Base-by-base conservation (phyloP, 148 eudicot species). In the Limonium bicolor region DNA sequence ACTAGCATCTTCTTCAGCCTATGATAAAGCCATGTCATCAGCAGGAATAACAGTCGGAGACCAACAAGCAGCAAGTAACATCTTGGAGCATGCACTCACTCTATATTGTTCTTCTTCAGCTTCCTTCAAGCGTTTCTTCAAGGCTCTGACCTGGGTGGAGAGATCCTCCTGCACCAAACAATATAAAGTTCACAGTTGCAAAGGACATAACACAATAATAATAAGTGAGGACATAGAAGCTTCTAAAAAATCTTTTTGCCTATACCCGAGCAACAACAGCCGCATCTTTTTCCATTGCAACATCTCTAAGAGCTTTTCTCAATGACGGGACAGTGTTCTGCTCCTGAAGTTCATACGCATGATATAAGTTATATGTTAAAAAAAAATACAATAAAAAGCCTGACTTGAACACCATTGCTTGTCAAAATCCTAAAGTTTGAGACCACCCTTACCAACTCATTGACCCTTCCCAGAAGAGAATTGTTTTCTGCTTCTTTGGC, bases 1-100 rank as follows among this genome's bases (percentile, higher is more conserved):
- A 50, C 93, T 93, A 30, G 99, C 88, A 65, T 90, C 99, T 67
- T 85, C 95, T 65, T 90, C 95, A 37, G 99, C 99, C 99, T 90
- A 72, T 60, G 23, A 30, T 64, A 55, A 23, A 50, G 27, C 10
- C 33, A 55, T 56, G 17, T 36, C 47, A 37, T 58, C 22, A 59
- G 62, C 43, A 44, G 31, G 17, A 59, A n/a, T n/a, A n/a, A n/a
- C n/a, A 19, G 48, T 21, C n/a, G 5, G 19, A 16, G 14, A 4
- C 5, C 14, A 10, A 22, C 7, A 1, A 8, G 25, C 10, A 20
- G 26, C 12, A 12, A 43, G 15, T 3, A 15, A 22, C 16, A 25
- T 14, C 5, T 2, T 10, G 36, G 3, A 43, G 13, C 12, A 24
- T 42, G 4, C 19, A 0, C 85, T 58, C 67, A 90, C 99, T 51